phyloP scores from a whole-genome alignment of 495 filamentous ascomycete species.

The Neurospora sp. region DNA sequence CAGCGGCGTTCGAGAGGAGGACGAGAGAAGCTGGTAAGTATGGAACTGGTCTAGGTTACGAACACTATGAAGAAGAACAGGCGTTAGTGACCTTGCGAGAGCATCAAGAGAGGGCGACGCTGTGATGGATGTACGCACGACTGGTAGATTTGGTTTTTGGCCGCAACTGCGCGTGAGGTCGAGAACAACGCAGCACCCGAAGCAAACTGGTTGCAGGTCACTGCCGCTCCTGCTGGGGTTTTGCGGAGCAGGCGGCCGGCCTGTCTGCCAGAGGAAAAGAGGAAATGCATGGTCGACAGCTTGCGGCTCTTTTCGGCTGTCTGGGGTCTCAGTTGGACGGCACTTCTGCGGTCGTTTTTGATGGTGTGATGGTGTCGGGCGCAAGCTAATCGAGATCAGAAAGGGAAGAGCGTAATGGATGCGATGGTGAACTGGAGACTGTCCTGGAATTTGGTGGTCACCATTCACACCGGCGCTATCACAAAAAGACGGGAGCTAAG shows the following conservation, averaged over 20 bases:
- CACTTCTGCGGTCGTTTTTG: neutral
- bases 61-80: constrained; percentile 29
- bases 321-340: neutral
- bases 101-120: neutral
- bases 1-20: constrained; percentile 47
- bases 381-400: neutral
- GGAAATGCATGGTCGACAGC: neutral
- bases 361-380: neutral
- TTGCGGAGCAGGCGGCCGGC: neutral
- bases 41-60: constrained; percentile 51
- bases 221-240: neutral
- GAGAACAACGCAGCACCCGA: constrained; percentile 17
- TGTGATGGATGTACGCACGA: constrained; percentile 24
- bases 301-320: neutral
- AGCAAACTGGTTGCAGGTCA: neutral
- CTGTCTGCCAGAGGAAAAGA: neutral
- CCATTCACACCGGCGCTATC: neutral
- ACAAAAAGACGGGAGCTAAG: neutral
- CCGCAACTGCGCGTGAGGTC: constrained; percentile 14
- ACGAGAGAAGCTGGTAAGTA: constrained; percentile 48
- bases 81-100: neutral
- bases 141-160: constrained; percentile 36
- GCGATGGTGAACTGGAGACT: neutral
- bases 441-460: neutral
- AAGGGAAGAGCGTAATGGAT: neutral